Conservation (phyloP, 1,139 yeast genomes). For the Scheffersomyces segobiensis region DNA sequence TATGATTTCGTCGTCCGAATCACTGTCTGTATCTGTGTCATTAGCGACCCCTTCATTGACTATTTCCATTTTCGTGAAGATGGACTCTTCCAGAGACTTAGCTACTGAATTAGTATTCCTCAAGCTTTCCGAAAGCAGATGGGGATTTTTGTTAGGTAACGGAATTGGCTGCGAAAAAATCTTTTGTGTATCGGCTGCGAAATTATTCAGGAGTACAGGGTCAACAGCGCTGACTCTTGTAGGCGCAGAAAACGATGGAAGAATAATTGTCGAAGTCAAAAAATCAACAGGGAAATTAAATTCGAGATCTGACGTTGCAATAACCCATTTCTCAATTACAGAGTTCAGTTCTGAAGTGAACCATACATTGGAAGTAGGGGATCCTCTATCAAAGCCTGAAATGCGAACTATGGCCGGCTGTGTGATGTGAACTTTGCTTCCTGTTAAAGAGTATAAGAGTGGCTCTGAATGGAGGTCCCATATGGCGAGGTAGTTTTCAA, state of each 20-base stretch:
- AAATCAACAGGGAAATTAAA: slow-evolving; percentile 36
- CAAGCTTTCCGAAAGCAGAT: not conserved
- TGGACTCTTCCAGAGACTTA: not conserved
- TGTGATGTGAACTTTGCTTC: slow-evolving; percentile 15
- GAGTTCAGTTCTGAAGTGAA: slow-evolving; percentile 24
- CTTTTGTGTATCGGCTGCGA: not conserved
- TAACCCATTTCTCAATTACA: slow-evolving; percentile 48
- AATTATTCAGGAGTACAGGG: not conserved
- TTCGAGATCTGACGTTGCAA: slow-evolving; percentile 37
- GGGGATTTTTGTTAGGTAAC: not conserved
- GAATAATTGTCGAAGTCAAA: slow-evolving; percentile 36
- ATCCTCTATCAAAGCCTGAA: not conserved
- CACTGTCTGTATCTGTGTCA: not conserved
- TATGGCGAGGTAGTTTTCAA: slow-evolving; percentile 33
- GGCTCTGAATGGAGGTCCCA: slow-evolving; percentile 9
- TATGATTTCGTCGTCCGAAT: slow-evolving; percentile 24
- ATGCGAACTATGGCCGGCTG: slow-evolving; percentile 16
- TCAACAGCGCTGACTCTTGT: not conserved
- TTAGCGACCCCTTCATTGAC: not conserved
- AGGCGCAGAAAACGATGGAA: slow-evolving; percentile 9
- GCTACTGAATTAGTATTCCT: not conserved
- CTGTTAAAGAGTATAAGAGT: not conserved
- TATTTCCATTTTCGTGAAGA: not conserved
- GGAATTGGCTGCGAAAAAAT: not conserved
- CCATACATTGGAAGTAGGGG: slow-evolving; percentile 10